A percentile compares a stretch with the other conserved stretches of the same genome.
Conservation (phyloP, 371 early-diverging fungal species). For the Mucor circinelloides region DNA sequence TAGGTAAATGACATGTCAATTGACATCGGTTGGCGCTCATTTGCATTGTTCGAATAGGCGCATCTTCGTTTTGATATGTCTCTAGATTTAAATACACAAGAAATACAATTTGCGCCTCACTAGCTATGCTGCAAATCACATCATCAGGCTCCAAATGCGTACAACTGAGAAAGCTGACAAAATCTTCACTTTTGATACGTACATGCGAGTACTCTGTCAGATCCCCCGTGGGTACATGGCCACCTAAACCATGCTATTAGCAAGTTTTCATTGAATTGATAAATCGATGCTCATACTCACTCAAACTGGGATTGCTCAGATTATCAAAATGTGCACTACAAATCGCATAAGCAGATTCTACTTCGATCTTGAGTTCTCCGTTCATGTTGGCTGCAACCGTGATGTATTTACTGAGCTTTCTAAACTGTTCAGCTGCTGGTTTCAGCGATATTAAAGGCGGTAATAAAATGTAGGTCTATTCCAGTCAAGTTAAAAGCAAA, state of each 20-base stretch:
- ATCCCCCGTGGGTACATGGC: constrained; percentile 9
- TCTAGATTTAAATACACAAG: constrained; percentile 32
- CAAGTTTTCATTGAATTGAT: too few relatives aligned
- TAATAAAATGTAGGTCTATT: constrained; percentile 54
- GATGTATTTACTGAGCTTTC: constrained; percentile 45
- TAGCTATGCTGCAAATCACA: constrained; percentile 52
- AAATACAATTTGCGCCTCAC: constrained; percentile 33
- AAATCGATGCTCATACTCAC: constrained; percentile 26
- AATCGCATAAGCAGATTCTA: constrained; percentile 44
- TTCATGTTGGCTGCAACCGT: constrained; percentile 59
- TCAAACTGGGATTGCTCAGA: constrained; percentile 52
- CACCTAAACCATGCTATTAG: background rate
- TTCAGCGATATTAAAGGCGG: constrained; percentile 46
- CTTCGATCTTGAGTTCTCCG: constrained; percentile 50
- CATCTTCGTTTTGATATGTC: constrained; percentile 24
- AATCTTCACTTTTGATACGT: constrained; percentile 55
- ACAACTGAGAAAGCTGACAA: constrained; percentile 58
- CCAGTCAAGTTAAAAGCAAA: background rate
- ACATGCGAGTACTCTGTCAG: constrained; percentile 41
- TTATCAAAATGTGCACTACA: constrained; percentile 51
- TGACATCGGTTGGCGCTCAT: constrained; percentile 10
- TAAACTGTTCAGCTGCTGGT: constrained; percentile 49
- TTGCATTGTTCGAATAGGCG: constrained; percentile 6
- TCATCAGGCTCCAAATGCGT: constrained; percentile 57
- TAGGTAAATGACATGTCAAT: constrained; percentile 38